These are phyloP conservation scores for Blastobotrys petasosporus DNA, from an alignment of 1,139 yeast species.

Conservation along the genomic window DNA sequence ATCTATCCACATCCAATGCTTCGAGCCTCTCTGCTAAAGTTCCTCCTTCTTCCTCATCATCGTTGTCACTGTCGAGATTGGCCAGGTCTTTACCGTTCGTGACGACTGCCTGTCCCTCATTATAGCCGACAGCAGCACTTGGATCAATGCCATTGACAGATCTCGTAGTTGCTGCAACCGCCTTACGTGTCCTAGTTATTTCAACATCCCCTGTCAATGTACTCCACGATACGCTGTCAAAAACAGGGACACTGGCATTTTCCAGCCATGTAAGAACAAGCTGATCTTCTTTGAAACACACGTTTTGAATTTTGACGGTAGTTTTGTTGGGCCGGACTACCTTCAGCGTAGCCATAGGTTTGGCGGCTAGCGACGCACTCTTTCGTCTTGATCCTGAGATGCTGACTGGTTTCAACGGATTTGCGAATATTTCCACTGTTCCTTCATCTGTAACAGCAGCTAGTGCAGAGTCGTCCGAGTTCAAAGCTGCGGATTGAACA, in stretches of 20 bases:
- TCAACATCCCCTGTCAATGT: constrained; percentile 30
- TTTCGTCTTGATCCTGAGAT: constrained; percentile 27
- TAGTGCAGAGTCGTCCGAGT: constrained; percentile 39
- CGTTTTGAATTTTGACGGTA: constrained; percentile 40
- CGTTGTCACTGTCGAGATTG: constrained; percentile 36
- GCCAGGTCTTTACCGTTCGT: constrained; percentile 43
- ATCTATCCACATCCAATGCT: constrained; percentile 34
- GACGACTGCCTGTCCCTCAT: constrained; percentile 58
- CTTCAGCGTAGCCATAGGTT: constrained; percentile 21
- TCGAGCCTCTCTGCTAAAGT: constrained; percentile 39
- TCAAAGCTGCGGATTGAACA: constrained; percentile 41
- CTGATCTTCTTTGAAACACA: constrained; percentile 38
- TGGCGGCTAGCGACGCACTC: constrained; percentile 27
- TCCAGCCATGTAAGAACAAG: constrained; percentile 66
- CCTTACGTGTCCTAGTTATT: constrained; percentile 19
- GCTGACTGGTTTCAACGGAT: constrained; percentile 39
- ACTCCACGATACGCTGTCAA: constrained; percentile 56
- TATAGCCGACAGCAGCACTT: constrained; percentile 60
- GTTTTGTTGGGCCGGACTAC: constrained; percentile 23
- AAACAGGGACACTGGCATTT: constrained; percentile 56
- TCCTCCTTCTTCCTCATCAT: constrained; percentile 30
- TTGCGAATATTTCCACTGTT: constrained; percentile 54
- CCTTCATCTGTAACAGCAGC: constrained; percentile 63
- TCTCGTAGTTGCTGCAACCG: constrained; percentile 15
- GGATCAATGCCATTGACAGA: constrained; percentile 53